A percentile compares a stretch with the other conserved stretches of the same genome.
Conservation (phyloP, 768 basidiomycete genomes). For the button mushroom (Agaricus bisporus) region DNA sequence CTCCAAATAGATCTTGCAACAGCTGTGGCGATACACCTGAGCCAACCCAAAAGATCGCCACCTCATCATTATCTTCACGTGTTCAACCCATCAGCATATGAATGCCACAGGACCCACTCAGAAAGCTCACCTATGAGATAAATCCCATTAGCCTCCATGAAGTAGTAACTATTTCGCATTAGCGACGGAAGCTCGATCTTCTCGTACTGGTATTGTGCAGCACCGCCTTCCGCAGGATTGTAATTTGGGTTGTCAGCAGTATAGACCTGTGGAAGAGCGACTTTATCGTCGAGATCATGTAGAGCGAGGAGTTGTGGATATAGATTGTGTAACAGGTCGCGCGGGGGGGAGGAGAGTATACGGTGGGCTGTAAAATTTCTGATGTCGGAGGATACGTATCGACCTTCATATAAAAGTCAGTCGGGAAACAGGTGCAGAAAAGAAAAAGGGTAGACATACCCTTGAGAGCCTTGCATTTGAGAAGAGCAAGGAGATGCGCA, state of each 20-base stretch:
- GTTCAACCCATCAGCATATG: background rate
- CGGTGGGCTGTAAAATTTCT: constrained; percentile 81
- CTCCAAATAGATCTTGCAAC: constrained; percentile 76
- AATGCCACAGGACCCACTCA: constrained; percentile 1
- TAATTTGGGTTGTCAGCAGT: background rate
- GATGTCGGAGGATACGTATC: constrained; percentile 89
- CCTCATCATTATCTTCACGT: constrained; percentile 76
- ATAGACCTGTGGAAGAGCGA: constrained; percentile 55
- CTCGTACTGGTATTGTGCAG: constrained; percentile 11
- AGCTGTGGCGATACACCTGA: constrained; percentile 75
- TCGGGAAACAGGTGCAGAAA: background rate
- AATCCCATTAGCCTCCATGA: constrained; percentile 88
- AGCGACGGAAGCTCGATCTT: constrained; percentile 62
- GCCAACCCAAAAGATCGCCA: constrained; percentile 89
- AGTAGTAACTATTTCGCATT: constrained; percentile 77
- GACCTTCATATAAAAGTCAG: constrained; percentile 46
- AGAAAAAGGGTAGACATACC: constrained; percentile 38
- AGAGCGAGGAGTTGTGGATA: constrained; percentile 88
- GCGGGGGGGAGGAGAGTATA: constrained; percentile 64
- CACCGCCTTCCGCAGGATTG: background rate
- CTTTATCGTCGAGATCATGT: constrained; percentile 71
- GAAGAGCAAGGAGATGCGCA: constrained; percentile 70
- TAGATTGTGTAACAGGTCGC: constrained; percentile 66
- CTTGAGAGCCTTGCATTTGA: constrained; percentile 93
- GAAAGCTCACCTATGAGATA: constrained; percentile 76